Evolutionary conservation across 179 eudicot genomes (phyloP), one percentile per base, ranked within the genome.

Genomic region (Spinacia oleracea): DNA sequence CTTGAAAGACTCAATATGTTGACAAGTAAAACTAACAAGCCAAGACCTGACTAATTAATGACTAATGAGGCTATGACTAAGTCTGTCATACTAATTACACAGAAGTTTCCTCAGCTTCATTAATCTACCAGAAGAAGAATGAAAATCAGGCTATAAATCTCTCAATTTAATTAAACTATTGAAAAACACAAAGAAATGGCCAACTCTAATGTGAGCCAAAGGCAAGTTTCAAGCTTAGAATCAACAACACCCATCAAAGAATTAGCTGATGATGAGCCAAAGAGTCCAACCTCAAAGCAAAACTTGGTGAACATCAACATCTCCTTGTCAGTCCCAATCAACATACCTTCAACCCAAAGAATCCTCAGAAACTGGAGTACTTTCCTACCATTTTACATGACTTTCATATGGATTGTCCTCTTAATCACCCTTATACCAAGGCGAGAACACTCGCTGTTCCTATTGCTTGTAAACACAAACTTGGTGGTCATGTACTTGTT

Each of bases 341-440:
- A 76, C 76, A 62, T 86, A 70, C 90, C 88, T 5, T 18, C 83
- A 6, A 79, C 84, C 62, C 80, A 84, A 84, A 70, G 88, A 48
- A 67, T 83, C 67, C 32, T 79, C 20, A 73, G 79, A 68, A 87
- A 89, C 84, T 42, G 84, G 0, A 38, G 1, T 18, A 29, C 31
- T 21, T 87, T 89, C 81, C 53, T 63, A 34, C 48, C 75, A 12
- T 77, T 78, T 64, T 87, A 87, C 29, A 74, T 48, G 0, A 18
- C 76, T 18, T 87, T 89, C 64, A 34, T 83, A 18, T 86, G 83
- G 89, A 48, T 59, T 12, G 82, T 84, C 25, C 90, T 87, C 70
- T 64, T 83, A 51, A 81, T 87, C 42, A 72, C 86, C 74, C 88
- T 89, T 8, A 59, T 89, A 8, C 92, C 89, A 2, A 0, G 16